Conservation (phyloP, 108 stramenopile species). For the Parietichytrium sp. region DNA sequence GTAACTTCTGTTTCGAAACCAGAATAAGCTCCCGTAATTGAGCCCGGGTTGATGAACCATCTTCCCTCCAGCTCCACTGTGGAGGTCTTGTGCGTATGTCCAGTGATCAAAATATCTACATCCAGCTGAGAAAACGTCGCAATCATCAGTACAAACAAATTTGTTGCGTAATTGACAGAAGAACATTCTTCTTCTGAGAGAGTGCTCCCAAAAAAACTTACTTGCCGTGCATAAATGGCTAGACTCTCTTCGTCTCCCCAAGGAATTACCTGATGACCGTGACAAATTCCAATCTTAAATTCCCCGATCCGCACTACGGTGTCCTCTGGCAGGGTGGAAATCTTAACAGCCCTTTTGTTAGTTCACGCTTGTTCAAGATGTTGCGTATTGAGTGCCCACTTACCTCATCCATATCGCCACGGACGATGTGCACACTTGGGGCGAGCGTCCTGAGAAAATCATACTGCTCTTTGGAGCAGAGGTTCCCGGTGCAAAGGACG, state of each 20-base stretch:
- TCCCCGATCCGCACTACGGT: constrained; percentile 81
- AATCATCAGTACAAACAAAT: too few relatives aligned
- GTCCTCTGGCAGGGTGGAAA: constrained; percentile 73
- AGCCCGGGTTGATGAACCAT: constrained; percentile 87
- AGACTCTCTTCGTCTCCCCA: constrained; percentile 75
- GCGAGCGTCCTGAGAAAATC: constrained; percentile 81
- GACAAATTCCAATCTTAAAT: constrained; percentile 88
- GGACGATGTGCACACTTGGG: constrained; percentile 88
- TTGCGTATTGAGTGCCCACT: background rate
- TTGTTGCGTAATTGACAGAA: too few relatives aligned
- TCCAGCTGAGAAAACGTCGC: constrained; percentile 62
- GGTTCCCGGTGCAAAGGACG: constrained; percentile 94
- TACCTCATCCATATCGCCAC: constrained; percentile 80
- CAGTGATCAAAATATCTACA: constrained; percentile 90
- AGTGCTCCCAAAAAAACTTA: background rate
- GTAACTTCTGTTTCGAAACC: background rate
- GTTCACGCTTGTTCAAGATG: too few relatives aligned
- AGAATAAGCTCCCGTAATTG: constrained; percentile 40
- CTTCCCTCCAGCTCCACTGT: constrained; percentile 78
- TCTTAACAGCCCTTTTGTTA: too few relatives aligned
- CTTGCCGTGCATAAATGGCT: constrained; percentile 59
- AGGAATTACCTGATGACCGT: constrained; percentile 88
- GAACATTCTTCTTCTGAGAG: too few relatives aligned
- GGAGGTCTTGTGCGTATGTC: constrained; percentile 85
- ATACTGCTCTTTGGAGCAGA: constrained; percentile 75